These are phyloP conservation scores for Plasmodium inui DNA, from an alignment of 169 alveolate genomes.

Conservation along the genomic window DNA sequence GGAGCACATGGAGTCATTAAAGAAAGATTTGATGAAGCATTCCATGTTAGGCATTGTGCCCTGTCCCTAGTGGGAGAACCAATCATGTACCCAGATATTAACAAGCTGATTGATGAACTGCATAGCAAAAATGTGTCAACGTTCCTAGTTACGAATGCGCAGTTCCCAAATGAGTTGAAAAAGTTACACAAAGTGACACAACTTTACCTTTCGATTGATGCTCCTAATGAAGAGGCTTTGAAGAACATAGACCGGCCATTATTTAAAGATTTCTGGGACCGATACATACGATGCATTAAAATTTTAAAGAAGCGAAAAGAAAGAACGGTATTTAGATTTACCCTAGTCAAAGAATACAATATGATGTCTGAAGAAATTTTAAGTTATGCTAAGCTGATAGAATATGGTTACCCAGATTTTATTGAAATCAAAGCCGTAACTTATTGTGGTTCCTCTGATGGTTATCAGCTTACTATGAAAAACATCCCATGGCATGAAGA, in stretches of 20 bases:
- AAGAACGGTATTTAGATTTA: conserved; percentile 89
- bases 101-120: conserved; percentile 85
- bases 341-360: conserved; percentile 86
- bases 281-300: conserved; percentile 85
- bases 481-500: conserved; percentile 91
- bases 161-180: conserved; percentile 89
- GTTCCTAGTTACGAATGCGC: conserved; percentile 92
- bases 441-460: conserved; percentile 90
- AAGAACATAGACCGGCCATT: conserved; percentile 89
- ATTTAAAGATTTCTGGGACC: conserved; percentile 90
- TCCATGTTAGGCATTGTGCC: conserved; percentile 87
- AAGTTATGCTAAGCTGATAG: conserved; percentile 86
- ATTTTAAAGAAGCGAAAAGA: conserved; percentile 83
- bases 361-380: conserved; percentile 80
- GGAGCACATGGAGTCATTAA: conserved; percentile 80
- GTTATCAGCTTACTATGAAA: conserved; percentile 86
- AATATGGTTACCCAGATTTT: conserved; percentile 88
- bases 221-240: conserved; percentile 83
- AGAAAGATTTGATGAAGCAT: conserved; percentile 81
- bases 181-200: conserved; percentile 88
- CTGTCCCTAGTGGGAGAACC: conserved; percentile 93
- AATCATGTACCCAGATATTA: conserved; percentile 91
- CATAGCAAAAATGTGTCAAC: conserved; percentile 88
- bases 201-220: conserved; percentile 87
- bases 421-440: conserved; percentile 92